Evolutionary conservation across 345 rosid species (phyloP), one percentile per base, ranked within the genome.

Genomic region (Populus pruinosa): DNA sequence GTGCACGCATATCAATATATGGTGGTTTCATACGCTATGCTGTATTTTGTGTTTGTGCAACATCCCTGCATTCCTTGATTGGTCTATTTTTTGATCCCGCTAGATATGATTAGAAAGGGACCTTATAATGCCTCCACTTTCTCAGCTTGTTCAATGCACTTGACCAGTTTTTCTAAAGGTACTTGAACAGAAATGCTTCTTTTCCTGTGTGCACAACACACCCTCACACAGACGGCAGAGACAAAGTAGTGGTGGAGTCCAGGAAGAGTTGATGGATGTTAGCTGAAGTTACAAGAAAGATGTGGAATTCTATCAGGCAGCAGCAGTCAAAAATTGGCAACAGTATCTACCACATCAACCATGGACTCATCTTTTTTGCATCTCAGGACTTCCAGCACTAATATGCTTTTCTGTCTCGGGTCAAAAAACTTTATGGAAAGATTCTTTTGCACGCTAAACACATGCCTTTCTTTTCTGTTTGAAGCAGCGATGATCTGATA

Each of bases 1-100:
- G 27, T 50, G 73, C 56, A 67, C 55, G 68, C 41, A n/a, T 33
- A 64, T 35, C 67, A 41, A 14, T 62, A 69, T 69, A 69, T 69
- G 72, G 47, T 69, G 72, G 55, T 69, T 69, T 41, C 35, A 10
- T 39, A 27, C 72, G 43, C 23, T 69, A 43, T 67, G 70, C 14
- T 67, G 23, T 3, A 4, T 36, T 67, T 67, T 67, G 23, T 36
- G 70, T 3, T 35, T 8, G 21, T 8, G 70, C 9, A 67, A 59
- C 8, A n/a, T n/a, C 63, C 63, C 27, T 23, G 1, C 14, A 59
- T n/a, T 59, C 64, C 6, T 3, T 59, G 29, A 29, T 1, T 10
- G 27, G 5, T 59, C 64, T 9, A 9, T n/a, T 11, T 4, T 3
- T 23, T 47, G 0, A 47, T 47, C 3, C 5, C 3, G 53, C 53